Conservation (phyloP, 495 filamentous ascomycete genomes). For the Venustampulla echinocandica region DNA sequence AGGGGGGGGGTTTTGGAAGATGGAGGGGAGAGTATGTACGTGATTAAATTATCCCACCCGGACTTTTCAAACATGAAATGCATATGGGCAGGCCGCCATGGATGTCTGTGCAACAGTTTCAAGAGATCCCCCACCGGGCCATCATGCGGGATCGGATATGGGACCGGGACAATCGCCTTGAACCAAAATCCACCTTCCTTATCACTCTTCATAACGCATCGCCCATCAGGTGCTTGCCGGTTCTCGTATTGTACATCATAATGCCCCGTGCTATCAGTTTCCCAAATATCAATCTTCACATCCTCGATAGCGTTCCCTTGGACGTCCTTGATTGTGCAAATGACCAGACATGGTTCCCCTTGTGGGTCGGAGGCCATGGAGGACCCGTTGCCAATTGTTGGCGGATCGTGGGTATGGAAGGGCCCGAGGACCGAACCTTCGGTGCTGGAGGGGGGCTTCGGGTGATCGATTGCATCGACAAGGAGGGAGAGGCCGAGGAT, state of each 20-base stretch:
- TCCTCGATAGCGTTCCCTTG: conserved; percentile 55
- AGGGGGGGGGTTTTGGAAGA: not conserved
- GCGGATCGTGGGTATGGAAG: conserved; percentile 88
- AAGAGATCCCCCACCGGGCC: conserved; percentile 81
- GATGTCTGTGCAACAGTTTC: conserved; percentile 60
- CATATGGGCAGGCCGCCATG: conserved; percentile 79
- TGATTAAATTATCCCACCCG: conserved; percentile 79
- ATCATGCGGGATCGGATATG: conserved; percentile 84
- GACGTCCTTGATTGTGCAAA: conserved; percentile 68
- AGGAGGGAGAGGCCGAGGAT: conserved; percentile 82
- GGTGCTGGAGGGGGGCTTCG: conserved; percentile 65
- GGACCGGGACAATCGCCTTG: conserved; percentile 75
- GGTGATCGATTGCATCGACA: conserved; percentile 87
- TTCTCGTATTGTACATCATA: conserved; percentile 85
- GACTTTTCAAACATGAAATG: conserved; percentile 91
- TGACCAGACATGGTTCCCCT: conserved; percentile 64
- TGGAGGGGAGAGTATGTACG: conserved; percentile 45
- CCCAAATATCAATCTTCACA: conserved; percentile 87
- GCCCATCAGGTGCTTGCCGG: conserved; percentile 62
- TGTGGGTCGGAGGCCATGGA: conserved; percentile 63
- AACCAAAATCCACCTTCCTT: conserved; percentile 76
- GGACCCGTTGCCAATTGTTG: conserved; percentile 51
- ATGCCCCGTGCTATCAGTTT: conserved; percentile 76
- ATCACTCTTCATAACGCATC: conserved; percentile 68
- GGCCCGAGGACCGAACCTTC: conserved; percentile 88